These are phyloP conservation scores for Coniochaeta sp. DNA, from an alignment of 2,329 filamentous ascomycete species.

Conservation along the genomic window DNA sequence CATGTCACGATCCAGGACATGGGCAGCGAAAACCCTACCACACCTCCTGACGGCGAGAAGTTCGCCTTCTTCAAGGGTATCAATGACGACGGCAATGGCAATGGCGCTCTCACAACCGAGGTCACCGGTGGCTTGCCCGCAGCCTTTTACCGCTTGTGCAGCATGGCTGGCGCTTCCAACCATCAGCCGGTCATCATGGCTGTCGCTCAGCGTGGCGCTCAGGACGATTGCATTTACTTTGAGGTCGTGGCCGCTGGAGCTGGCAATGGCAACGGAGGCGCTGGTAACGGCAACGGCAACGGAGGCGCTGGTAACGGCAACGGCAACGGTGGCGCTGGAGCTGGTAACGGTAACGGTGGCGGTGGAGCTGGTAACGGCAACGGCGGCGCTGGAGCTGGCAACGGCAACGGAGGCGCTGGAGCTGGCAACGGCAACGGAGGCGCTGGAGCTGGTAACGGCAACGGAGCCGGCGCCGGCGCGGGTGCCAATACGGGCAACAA, in stretches of 20 bases:
- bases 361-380: background rate
- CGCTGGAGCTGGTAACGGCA: too few relatives aligned
- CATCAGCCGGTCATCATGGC: constrained; percentile 62
- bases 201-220: constrained; percentile 58
- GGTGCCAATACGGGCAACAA: too few relatives aligned
- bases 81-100: constrained; percentile 51
- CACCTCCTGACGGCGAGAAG: constrained; percentile 43
- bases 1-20: constrained; percentile 54
- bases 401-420: too few relatives aligned
- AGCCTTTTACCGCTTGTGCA: constrained; percentile 60
- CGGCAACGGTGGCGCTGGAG: constrained; percentile 5
- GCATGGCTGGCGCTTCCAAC: constrained; percentile 56
- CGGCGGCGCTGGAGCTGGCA: constrained; percentile 7
- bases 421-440: constrained; percentile 10
- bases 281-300: constrained; percentile 9
- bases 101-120: constrained; percentile 43
- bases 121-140: constrained; percentile 53
- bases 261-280: constrained; percentile 10
- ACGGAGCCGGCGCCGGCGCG: too few relatives aligned
- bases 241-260: constrained; percentile 32
- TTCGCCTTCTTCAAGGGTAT: constrained; percentile 63
- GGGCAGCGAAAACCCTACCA: constrained; percentile 40
- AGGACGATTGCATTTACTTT: constrained; percentile 59
- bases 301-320: background rate
- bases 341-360: constrained; percentile 4